A percentile compares a stretch with the other conserved stretches of the same genome.
These are phyloP conservation scores for Phytophthora multivora DNA, from an alignment of 352 stramenopile genomes.

Conservation along the genomic window DNA sequence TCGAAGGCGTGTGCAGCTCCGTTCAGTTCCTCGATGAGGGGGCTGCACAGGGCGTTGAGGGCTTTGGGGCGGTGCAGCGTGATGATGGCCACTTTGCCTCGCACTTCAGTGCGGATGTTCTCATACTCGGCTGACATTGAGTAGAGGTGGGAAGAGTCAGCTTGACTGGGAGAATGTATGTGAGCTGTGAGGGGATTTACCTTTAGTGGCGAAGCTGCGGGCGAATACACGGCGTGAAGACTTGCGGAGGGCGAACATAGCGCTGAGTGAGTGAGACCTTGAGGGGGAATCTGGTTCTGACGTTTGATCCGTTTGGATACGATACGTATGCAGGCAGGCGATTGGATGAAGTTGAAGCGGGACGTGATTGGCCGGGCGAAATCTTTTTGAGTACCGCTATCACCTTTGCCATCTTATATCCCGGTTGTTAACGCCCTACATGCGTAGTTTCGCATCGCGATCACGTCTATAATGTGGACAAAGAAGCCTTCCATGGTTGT, in stretches of 20 bases:
- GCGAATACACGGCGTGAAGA: conserved; percentile 32
- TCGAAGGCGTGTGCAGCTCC: conserved; percentile 93
- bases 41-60: conserved; percentile 97
- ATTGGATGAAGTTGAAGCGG: conserved; percentile 24
- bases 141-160: background rate
- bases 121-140: conserved; percentile 71
- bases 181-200: conserved; percentile 18
- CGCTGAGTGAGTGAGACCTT: background rate
- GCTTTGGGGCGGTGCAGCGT: conserved; percentile 97
- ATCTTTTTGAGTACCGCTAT: no score
- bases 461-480: no score
- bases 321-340: background rate
- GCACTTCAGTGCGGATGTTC: conserved; percentile 87
- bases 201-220: conserved; percentile 62
- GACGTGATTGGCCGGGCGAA: background rate
- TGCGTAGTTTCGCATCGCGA: no score
- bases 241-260: conserved; percentile 62
- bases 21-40: conserved; percentile 95
- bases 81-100: conserved; percentile 94
- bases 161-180: background rate
- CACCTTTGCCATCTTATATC: no score
- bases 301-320: background rate
- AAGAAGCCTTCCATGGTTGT: no score
- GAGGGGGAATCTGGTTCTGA: conserved; percentile 20
- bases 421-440: no score